Evolutionary conservation across 2,329 filamentous ascomycete genomes (phyloP).

Genomic region (Hypocrella siamensis): DNA sequence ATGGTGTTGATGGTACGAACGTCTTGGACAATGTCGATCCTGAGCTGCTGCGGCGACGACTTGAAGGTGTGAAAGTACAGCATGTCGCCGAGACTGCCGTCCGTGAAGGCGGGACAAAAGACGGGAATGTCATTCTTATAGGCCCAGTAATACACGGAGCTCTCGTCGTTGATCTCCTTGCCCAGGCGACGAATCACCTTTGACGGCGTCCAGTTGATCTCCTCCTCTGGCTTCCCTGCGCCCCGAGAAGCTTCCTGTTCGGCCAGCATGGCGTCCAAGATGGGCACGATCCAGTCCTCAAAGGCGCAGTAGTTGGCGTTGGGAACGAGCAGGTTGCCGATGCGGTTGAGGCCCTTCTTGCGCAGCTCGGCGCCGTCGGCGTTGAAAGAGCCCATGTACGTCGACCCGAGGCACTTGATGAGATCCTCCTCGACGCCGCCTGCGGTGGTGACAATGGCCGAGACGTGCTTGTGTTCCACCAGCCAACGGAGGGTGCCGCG

Average conservation of each 20-base stretch:
- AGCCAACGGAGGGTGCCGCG: conserved; percentile 85
- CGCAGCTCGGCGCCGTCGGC: conserved; percentile 64
- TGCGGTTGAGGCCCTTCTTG: conserved; percentile 78
- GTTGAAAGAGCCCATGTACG: conserved; percentile 79
- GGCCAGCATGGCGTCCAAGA: conserved; percentile 83
- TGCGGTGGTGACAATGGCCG: conserved; percentile 85
- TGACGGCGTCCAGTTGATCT: conserved; percentile 83
- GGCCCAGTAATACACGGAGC: conserved; percentile 92
- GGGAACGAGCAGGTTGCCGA: conserved; percentile 88
- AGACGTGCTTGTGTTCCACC: conserved; percentile 83
- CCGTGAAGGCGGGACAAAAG: conserved; percentile 90
- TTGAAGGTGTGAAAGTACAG: conserved; percentile 97
- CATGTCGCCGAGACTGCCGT: conserved; percentile 94
- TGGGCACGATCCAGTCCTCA: conserved; percentile 93
- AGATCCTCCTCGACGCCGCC: conserved; percentile 95
- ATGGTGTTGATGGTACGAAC: conserved; percentile 88
- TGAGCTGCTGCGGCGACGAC: conserved; percentile 62
- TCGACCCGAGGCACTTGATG: conserved; percentile 93
- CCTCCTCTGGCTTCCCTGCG: conserved; percentile 34
- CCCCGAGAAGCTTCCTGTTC: conserved; percentile 75
- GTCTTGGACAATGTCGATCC: conserved; percentile 85
- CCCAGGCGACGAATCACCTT: conserved; percentile 83
- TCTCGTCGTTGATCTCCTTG: conserved; percentile 84
- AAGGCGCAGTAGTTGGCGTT: conserved; percentile 94
- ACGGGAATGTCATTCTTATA: conserved; percentile 94